Evolutionary conservation across 2,329 filamentous ascomycete species (phyloP), one percentile per base, ranked within the genome.

Genomic region (Sphaceloma murrayae): DNA sequence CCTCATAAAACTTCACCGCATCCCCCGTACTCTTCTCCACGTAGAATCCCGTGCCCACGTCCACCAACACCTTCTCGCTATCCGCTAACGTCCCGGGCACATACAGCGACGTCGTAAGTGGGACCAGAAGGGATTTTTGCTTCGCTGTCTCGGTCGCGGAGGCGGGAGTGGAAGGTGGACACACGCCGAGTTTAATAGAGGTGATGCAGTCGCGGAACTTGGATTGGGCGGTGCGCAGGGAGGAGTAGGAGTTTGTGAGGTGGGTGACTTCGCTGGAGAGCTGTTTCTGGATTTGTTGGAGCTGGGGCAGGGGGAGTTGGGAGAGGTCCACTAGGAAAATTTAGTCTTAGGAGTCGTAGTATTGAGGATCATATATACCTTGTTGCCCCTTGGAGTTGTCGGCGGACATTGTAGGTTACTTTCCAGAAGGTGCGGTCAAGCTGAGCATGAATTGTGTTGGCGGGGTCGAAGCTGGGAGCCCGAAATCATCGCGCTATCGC

Each of bases 251-350:
- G 46, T 72, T 76, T 2, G 86, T 93, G 53, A 98, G 77, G 68
- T 96, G 89, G 62, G 94, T 86, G 52, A 98, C 81, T 67, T 98
- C 91, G 58, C 91, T 82, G 63, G 94, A 89, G 53, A 98, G 81
- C 63, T 95, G 89, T 64, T 91, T 87, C 72, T 98, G 95, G 54
- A 98, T 81, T 56, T 86, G 79, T 54, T 78, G 81, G 53, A 98
- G 82, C 67, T 95, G 89, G 53, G 85, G 84, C 18, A 81, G 73
- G 55, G 82, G 83, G 57, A 98, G 81, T 49, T 75, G 78, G 56
- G 81, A 78, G 56, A 98, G 71, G 59, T 84, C 78, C 54, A 85
- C 73, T 71, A 55, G 32, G 27, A 5, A 26, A 13, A 7, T 48
- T 54, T 33, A 36, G n/a, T n/a, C 1, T 19, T 31, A 8, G 21